phyloP scores from a whole-genome alignment of 306 rosid genomes.

The Casuarina cunninghamiana region DNA sequence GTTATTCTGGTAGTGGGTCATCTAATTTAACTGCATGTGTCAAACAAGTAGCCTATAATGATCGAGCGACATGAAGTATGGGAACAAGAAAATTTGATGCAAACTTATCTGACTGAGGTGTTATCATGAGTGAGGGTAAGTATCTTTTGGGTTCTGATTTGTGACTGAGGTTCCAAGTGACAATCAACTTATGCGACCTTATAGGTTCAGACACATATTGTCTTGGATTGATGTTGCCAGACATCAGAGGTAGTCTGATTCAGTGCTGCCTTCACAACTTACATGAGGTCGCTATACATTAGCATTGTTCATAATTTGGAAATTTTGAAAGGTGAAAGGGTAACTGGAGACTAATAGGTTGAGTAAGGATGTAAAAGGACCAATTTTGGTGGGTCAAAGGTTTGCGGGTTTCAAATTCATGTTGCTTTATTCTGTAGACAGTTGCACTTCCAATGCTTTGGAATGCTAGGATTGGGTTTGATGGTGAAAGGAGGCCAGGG shows the following conservation, averaged over 20 bases:
- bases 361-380: neutral
- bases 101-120: neutral
- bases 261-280: neutral
- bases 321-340: neutral
- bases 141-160: neutral
- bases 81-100: neutral
- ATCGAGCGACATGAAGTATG: neutral
- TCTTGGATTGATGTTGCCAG: neutral
- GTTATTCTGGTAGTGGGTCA: neutral
- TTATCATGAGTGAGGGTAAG: neutral
- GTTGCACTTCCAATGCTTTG: neutral
- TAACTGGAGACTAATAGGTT: neutral
- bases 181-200: neutral
- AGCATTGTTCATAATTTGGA: neutral
- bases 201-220: neutral
- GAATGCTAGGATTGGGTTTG: too few relatives aligned
- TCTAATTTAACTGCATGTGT: neutral
- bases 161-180: neutral
- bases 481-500: too few relatives aligned
- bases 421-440: neutral
- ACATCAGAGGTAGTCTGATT: neutral
- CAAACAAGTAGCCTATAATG: neutral
- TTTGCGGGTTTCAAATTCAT: neutral
- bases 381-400: neutral
- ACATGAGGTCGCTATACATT: neutral